A percentile compares a stretch with the other conserved stretches of the same genome.
Conservation (phyloP, 129 eudicot genomes). For the Helianthus annuus region DNA sequence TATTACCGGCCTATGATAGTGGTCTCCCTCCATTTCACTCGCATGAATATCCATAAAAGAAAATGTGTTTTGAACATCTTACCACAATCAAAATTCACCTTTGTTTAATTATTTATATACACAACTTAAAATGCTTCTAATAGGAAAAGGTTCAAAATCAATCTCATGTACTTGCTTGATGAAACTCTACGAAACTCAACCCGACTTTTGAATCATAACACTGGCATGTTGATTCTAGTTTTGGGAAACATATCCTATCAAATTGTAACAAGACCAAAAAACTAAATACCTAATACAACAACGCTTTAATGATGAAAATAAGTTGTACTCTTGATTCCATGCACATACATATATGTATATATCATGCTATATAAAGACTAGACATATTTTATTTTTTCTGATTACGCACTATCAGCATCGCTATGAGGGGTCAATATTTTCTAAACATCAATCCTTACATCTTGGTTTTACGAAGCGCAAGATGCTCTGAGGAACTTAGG, state of each 20-base stretch:
- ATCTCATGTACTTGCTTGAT: background rate
- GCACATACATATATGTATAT: background rate
- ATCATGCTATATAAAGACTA: background rate
- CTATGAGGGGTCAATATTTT: background rate
- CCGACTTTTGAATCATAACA: background rate
- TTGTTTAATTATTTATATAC: background rate
- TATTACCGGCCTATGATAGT: background rate
- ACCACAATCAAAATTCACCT: background rate
- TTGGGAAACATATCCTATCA: background rate
- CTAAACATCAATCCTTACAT: constrained; percentile 1
- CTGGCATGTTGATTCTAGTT: background rate
- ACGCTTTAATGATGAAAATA: background rate
- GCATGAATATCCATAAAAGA: background rate
- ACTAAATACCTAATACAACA: background rate
- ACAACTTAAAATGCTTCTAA: background rate
- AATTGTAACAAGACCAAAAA: background rate
- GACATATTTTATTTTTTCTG: background rate
- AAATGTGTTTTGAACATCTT: background rate
- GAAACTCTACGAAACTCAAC: background rate
- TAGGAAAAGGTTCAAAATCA: background rate
- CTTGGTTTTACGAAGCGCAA: too few relatives aligned
- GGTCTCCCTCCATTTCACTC: background rate
- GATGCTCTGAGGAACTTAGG: too few relatives aligned
- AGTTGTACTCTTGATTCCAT: background rate
- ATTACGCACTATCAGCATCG: background rate